phyloP scores from a whole-genome alignment of 331 rosid species.

The Stylosanthes scabra region DNA sequence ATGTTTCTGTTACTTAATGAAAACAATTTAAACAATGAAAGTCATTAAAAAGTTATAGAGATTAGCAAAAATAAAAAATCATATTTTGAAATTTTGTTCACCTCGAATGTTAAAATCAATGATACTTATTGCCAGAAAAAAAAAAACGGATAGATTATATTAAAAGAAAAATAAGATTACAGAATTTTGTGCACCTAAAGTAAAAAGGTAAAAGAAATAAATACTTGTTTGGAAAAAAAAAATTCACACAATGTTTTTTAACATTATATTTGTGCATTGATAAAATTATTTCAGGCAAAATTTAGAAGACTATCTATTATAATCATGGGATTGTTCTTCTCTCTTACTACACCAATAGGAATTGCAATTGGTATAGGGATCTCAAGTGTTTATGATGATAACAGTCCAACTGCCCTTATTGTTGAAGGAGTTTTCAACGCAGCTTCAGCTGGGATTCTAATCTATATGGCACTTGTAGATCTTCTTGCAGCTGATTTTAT shows the following conservation, averaged over 20 bases:
- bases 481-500: slow-evolving; percentile 67
- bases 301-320: slow-evolving; percentile 44
- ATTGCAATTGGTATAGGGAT: slow-evolving; percentile 64
- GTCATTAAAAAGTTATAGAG: no score
- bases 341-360: slow-evolving; percentile 57
- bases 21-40: no score
- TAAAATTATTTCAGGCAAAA: slow-evolving; percentile 49
- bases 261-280: background rate
- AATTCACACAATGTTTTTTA: background rate
- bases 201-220: no score
- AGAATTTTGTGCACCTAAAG: no score
- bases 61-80: no score
- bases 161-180: no score
- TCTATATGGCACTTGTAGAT: slow-evolving; percentile 73
- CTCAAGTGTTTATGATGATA: slow-evolving; percentile 46
- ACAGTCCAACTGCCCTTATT: slow-evolving; percentile 52
- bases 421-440: slow-evolving; percentile 62
- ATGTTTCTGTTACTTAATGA: no score
- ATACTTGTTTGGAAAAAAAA: no score
- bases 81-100: no score
- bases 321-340: slow-evolving; percentile 50
- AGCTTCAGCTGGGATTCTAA: slow-evolving; percentile 64
- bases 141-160: no score
- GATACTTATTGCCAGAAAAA: no score
- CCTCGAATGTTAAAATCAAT: no score